Percentiles rank a stretch among this genome's conserved stretches.
Conservation (phyloP, 768 basidiomycete genomes). For the Panus rudis region DNA sequence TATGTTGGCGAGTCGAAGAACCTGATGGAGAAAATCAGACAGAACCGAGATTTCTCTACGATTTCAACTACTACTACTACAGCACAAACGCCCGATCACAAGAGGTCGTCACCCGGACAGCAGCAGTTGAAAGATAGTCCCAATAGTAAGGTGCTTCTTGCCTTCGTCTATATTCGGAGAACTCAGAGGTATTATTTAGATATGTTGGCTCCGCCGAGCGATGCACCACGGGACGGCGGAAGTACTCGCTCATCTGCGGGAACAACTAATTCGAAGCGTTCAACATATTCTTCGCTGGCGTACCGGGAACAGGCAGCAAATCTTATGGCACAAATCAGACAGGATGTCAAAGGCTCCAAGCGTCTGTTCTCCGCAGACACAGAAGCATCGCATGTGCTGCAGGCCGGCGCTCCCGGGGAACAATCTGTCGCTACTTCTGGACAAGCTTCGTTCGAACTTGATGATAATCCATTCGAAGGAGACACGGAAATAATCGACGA, state of each 20-base stretch:
- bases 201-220: neutral
- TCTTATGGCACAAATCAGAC: constrained; percentile 82
- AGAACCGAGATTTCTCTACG: constrained; percentile 71
- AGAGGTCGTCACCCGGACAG: neutral
- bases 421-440: too few species aligned
- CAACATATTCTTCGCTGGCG: constrained; percentile 51
- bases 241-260: constrained; percentile 6
- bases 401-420: neutral
- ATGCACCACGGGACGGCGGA: too few species aligned
- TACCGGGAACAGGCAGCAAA: constrained; percentile 73
- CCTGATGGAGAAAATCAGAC: constrained; percentile 76
- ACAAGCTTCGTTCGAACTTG: neutral
- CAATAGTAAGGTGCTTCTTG: too few species aligned
- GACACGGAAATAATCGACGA: neutral
- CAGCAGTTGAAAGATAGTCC: neutral
- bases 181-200: too few species aligned
- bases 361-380: constrained; percentile 66
- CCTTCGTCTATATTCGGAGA: too few species aligned
- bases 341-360: constrained; percentile 68
- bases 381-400: constrained; percentile 37
- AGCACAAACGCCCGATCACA: constrained; percentile 22
- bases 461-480: neutral
- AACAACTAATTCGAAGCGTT: constrained; percentile 15
- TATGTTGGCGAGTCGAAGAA: constrained; percentile 73
- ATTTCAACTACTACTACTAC: constrained; percentile 52